These are phyloP conservation scores for Perilla frutescens DNA, from an alignment of 257 asterid genomes.

Conservation along the genomic window DNA sequence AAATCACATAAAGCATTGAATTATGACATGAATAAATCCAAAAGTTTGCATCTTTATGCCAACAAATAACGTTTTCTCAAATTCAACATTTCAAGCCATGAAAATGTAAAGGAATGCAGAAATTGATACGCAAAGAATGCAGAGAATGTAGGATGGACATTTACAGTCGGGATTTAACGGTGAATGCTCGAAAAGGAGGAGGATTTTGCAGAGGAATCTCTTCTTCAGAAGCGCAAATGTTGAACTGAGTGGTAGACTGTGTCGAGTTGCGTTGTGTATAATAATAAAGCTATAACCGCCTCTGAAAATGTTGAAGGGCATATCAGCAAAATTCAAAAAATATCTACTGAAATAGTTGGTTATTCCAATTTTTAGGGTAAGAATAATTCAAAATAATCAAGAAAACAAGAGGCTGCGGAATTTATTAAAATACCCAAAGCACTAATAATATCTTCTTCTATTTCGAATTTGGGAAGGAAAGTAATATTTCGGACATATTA, in stretches of 20 bases:
- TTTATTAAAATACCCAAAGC: background rate
- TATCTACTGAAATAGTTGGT: constrained; percentile 31
- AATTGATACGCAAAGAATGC: constrained; percentile 1
- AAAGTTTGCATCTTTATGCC: constrained; percentile 14
- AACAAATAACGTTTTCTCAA: constrained; percentile 31
- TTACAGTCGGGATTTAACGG: constrained; percentile 31
- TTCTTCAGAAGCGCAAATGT: constrained; percentile 35
- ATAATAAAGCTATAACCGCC: constrained; percentile 38
- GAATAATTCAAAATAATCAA: background rate
- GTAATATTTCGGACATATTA: too few relatives aligned
- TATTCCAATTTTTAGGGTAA: constrained; percentile 32
- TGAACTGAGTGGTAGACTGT: constrained; percentile 15
- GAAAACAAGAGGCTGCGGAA: background rate
- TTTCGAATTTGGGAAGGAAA: too few relatives aligned
- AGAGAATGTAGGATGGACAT: constrained; percentile 9
- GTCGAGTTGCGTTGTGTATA: constrained; percentile 21
- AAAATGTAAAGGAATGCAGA: constrained; percentile 20
- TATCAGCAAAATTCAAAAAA: constrained; percentile 27
- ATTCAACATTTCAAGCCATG: constrained; percentile 24
- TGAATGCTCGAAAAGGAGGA: constrained; percentile 24
- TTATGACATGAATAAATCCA: constrained; percentile 12
- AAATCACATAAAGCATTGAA: background rate
- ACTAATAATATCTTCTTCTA: background rate
- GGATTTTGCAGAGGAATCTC: constrained; percentile 28
- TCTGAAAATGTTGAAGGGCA: constrained; percentile 33